Conservation (phyloP, 1,284 basidiomycete genomes). For the Mycosarcoma mackinlayi region DNA sequence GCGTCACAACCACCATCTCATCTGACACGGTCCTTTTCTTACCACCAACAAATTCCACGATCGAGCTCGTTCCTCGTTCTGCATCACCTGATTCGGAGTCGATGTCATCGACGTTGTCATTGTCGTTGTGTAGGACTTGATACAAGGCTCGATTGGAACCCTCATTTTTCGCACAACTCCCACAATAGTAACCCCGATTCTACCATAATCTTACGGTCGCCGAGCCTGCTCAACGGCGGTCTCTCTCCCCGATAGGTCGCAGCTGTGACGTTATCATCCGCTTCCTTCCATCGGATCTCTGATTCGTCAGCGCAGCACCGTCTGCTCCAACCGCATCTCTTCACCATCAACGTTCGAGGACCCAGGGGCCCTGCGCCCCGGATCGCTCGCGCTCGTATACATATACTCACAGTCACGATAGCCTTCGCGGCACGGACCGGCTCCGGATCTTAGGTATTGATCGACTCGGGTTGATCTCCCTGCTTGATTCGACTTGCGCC, state of each 20-base stretch:
- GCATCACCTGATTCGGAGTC: no score
- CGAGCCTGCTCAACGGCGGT: no score
- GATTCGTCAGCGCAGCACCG: constrained; percentile 30
- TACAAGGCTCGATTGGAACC: no score
- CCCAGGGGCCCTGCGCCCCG: constrained; percentile 51
- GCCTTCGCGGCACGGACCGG: neutral
- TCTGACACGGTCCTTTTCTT: neutral
- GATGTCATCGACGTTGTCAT: no score
- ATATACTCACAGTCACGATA: neutral
- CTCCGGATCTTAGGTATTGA: neutral
- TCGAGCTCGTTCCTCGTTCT: neutral
- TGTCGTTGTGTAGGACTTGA: no score
- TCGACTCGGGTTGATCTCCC: no score
- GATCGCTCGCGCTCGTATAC: constrained; percentile 28
- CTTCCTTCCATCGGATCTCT: neutral
- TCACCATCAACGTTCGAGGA: constrained; percentile 24
- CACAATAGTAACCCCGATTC: no score
- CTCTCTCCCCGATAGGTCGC: no score
- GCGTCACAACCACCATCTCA: neutral
- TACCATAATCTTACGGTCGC: no score
- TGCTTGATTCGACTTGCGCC: no score
- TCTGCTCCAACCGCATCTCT: constrained; percentile 16
- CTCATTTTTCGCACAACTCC: neutral
- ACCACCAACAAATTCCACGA: neutral
- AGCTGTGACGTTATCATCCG: no score